phyloP scores from a whole-genome alignment of 176 grass and related monocot genomes.

The Raddia distichophylla region DNA sequence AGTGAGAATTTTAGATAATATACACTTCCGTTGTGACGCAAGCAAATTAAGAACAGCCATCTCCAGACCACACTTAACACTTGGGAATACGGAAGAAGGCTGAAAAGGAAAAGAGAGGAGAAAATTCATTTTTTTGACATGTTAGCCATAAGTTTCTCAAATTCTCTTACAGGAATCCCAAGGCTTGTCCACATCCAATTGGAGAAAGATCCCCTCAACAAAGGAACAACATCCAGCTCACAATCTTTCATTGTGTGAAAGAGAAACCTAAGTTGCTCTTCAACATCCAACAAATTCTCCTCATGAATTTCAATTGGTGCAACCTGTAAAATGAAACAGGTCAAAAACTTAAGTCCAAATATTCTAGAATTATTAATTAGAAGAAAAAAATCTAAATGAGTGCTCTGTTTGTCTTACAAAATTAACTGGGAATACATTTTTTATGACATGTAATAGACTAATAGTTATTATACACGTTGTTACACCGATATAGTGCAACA shows the following conservation, averaged over 20 bases:
- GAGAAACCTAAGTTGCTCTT: constrained; percentile 87
- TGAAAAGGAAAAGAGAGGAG: constrained; percentile 37
- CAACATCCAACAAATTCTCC: constrained; percentile 87
- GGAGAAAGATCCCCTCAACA: constrained; percentile 90
- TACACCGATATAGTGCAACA: background rate
- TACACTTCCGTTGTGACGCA: constrained; percentile 49
- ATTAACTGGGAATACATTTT: background rate
- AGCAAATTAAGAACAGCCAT: constrained; percentile 97
- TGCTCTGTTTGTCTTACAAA: background rate
- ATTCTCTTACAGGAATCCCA: constrained; percentile 72
- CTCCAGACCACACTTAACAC: constrained; percentile 87
- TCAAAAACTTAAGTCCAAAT: constrained; percentile 22
- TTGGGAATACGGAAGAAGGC: constrained; percentile 89
- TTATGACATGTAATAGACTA: constrained; percentile 24
- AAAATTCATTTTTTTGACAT: constrained; percentile 21
- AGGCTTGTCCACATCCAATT: constrained; percentile 89
- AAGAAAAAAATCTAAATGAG: constrained; percentile 1
- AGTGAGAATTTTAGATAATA: constrained; percentile 58
- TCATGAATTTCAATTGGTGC: constrained; percentile 93
- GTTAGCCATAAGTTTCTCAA: constrained; percentile 29
- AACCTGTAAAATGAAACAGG: constrained; percentile 59
- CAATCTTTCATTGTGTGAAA: constrained; percentile 75
- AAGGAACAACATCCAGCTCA: constrained; percentile 65
- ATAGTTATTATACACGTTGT: background rate
- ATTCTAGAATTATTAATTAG: constrained; percentile 6